phyloP scores from a whole-genome alignment of 2,329 filamentous ascomycete genomes.

The Fusarium nodosum region DNA sequence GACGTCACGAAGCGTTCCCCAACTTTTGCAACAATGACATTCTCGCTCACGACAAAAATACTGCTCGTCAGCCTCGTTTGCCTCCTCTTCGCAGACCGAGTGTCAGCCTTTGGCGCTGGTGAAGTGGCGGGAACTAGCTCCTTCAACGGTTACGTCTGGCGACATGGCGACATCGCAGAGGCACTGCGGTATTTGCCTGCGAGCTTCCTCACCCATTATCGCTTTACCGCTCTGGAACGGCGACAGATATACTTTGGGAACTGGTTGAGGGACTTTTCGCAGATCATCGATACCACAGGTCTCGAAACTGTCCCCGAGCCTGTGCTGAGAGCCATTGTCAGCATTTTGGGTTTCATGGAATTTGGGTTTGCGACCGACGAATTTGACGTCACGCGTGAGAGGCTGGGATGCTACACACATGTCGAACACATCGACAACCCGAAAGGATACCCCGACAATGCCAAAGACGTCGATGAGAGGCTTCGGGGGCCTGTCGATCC shows the following conservation, averaged over 20 bases:
- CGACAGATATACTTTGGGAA: slow-evolving; percentile 57
- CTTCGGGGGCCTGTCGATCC: slow-evolving; percentile 56
- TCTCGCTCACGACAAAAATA: slow-evolving; percentile 31
- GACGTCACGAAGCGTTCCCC: slow-evolving; percentile 27
- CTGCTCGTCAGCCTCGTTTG: slow-evolving; percentile 40
- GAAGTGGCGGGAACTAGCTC: slow-evolving; percentile 55
- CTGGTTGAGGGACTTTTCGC: slow-evolving; percentile 78
- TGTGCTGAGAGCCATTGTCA: slow-evolving; percentile 50
- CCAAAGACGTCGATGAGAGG: slow-evolving; percentile 77
- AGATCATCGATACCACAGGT: slow-evolving; percentile 75
- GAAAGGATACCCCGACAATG: slow-evolving; percentile 80
- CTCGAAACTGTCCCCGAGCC: slow-evolving; percentile 51
- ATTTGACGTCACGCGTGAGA: slow-evolving; percentile 83
- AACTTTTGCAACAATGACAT: slow-evolving; percentile 33
- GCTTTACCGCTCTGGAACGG: slow-evolving; percentile 57
- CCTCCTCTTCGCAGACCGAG: slow-evolving; percentile 50
- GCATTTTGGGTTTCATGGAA: slow-evolving; percentile 51
- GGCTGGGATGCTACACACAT: slow-evolving; percentile 81
- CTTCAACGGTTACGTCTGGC: slow-evolving; percentile 59
- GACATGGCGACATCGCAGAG: slow-evolving; percentile 58
- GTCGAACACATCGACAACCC: slow-evolving; percentile 81
- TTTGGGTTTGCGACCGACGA: slow-evolving; percentile 80
- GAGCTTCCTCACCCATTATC: slow-evolving; percentile 56
- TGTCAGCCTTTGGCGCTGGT: slow-evolving; percentile 57
- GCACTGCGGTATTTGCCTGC: slow-evolving; percentile 55